These are phyloP conservation scores for Diaporthe citrichinensis DNA, from an alignment of 2,329 filamentous ascomycete species.

Conservation along the genomic window DNA sequence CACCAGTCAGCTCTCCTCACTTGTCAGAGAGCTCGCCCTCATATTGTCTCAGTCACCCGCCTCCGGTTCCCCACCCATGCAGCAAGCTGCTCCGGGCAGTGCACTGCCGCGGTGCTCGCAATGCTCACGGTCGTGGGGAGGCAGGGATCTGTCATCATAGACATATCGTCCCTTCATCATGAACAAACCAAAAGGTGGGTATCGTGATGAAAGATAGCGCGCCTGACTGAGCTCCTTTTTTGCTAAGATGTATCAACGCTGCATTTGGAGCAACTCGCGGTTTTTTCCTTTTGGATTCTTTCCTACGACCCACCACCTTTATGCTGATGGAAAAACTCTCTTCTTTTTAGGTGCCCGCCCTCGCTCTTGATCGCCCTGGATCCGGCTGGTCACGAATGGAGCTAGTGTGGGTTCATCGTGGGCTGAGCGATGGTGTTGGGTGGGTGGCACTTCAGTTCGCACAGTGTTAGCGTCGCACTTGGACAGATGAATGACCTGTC, in stretches of 20 bases:
- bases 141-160: not conserved
- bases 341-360: not conserved
- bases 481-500: too few relatives aligned
- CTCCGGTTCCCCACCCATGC: not conserved
- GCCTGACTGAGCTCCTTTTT: not conserved
- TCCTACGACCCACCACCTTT: conserved; percentile 6
- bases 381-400: not conserved
- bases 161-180: not conserved
- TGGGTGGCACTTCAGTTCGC: not conserved
- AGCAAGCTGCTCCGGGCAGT: conserved; percentile 4
- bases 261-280: not conserved
- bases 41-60: not conserved
- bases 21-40: not conserved
- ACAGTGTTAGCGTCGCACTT: not conserved
- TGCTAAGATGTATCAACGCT: not conserved
- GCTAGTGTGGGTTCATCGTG: not conserved
- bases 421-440: not conserved
- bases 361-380: not conserved
- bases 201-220: not conserved
- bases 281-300: not conserved
- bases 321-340: not conserved
- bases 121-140: not conserved
- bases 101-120: not conserved
- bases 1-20: not conserved
- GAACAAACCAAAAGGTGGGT: conserved; percentile 11